These are phyloP conservation scores for Candida insectorum DNA, from an alignment of 805 yeast species.

Conservation along the genomic window DNA sequence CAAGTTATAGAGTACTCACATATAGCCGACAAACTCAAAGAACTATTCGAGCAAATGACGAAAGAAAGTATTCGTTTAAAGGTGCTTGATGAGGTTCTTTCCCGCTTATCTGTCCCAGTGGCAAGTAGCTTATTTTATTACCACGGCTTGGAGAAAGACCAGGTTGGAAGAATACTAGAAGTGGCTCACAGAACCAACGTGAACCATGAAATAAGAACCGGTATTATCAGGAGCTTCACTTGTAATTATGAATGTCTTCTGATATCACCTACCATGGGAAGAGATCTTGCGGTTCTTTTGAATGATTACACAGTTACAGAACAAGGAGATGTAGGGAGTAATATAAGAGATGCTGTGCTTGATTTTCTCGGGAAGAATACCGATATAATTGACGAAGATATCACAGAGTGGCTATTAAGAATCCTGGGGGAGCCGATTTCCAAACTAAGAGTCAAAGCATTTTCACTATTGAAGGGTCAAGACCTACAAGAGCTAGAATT, in stretches of 20 bases:
- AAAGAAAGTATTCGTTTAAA: too few species aligned
- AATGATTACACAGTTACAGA: slow-evolving; percentile 77
- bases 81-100: too few species aligned
- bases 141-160: slow-evolving; percentile 8
- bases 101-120: slow-evolving; percentile 14
- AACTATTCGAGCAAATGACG: too few species aligned
- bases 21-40: too few species aligned
- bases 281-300: slow-evolving; percentile 34
- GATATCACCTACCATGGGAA: neutral
- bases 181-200: slow-evolving; percentile 21
- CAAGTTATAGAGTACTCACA: too few species aligned
- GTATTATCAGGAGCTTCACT: slow-evolving; percentile 20
- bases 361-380: too few species aligned
- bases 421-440: slow-evolving; percentile 64
- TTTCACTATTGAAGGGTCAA: slow-evolving; percentile 20
- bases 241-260: neutral
- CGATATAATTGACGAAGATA: slow-evolving; percentile 31
- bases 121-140: slow-evolving; percentile 32
- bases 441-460: slow-evolving; percentile 44
- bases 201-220: slow-evolving; percentile 29
- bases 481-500: neutral
- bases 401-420: slow-evolving; percentile 21
- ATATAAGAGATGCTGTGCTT: slow-evolving; percentile 55
- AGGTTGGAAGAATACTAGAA: slow-evolving; percentile 18
- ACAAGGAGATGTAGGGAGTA: slow-evolving; percentile 91